Base-by-base conservation (phyloP, 495 filamentous ascomycete genomes). In the Penicillium maclennaniae region DNA sequence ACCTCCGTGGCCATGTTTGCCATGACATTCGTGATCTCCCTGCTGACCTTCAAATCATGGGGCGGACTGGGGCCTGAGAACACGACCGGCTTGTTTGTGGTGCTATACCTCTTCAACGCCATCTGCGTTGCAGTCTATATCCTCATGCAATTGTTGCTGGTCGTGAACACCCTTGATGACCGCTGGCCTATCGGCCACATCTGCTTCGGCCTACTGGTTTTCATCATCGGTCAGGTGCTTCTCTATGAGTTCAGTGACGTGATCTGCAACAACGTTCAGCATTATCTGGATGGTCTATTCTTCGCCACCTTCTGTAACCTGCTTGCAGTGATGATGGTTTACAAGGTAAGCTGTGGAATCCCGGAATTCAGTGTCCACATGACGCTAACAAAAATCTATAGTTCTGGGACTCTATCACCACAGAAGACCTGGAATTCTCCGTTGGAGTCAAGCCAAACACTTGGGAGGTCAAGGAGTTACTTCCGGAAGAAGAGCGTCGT, bases 321-420 rank as follows among this genome's bases (percentile, higher is more conserved):
- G 28, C 78, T 97, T 9, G 92, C 85, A 2, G 92, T 97, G 46
- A 99, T 99, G 93, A 99, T 99, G 93, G 86, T 97, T 10, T 99
- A 99, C 80, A 99, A 99, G 86, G 90, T 91, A 77, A 37, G 31
- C 10, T 31, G n/a, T 20, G 37, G 28, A 31, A 20, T 10, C 7
- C n/a, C 27, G 28, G 2, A 7, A 17, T 34, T 2, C 7, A 5
- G 15, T 47, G 20, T 34, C 31, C n/a, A 39, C 41, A 21, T 49
- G 34, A 51, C 25, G 31, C 49, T 47, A 51, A 44, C 51, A 28
- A n/a, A 19, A 45, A n/a, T n/a, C n/a, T 31, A 34, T 54, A 92
- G 91, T 97, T 95, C 78, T 99, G 93, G 93, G 93, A 99, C 68
- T 97, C 92, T 23, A 97, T 99, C 73, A 99, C 93, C 43, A 91